These are phyloP conservation scores for Sordaria brevicollis DNA, from an alignment of 495 filamentous ascomycete genomes.

Conservation along the genomic window DNA sequence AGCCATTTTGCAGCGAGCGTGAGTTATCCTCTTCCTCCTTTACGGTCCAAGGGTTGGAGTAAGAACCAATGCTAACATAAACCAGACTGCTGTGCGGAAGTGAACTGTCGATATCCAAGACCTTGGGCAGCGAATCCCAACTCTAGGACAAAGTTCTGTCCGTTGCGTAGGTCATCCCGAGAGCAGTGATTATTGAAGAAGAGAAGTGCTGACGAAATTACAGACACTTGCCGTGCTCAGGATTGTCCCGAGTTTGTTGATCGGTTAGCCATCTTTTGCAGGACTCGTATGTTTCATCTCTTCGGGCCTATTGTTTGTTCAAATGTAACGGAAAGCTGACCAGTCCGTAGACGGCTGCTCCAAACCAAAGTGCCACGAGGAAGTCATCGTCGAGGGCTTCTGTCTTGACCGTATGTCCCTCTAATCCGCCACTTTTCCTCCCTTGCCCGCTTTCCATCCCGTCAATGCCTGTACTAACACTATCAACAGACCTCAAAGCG, in stretches of 20 bases:
- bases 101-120: neutral
- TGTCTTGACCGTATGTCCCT: slow-evolving; percentile 12
- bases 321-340: neutral
- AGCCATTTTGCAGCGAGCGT: slow-evolving; percentile 20
- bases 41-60: neutral
- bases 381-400: slow-evolving; percentile 11
- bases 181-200: no score
- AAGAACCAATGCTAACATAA: neutral
- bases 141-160: slow-evolving; percentile 4
- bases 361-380: slow-evolving; percentile 9
- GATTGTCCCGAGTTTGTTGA: slow-evolving; percentile 11
- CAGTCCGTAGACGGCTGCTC: slow-evolving; percentile 8
- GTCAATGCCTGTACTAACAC: neutral
- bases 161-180: slow-evolving; percentile 5
- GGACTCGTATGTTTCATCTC: neutral
- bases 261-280: slow-evolving; percentile 10
- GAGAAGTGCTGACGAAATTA: neutral
- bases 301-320: neutral
- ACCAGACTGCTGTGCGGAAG: slow-evolving; percentile 10
- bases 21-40: neutral
- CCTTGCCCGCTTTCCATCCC: neutral
- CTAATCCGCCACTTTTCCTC: neutral
- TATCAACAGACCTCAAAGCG: slow-evolving; percentile 12
- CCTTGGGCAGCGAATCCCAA: neutral
- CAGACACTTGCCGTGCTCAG: slow-evolving; percentile 15